Evolutionary conservation across 2,329 filamentous ascomycete genomes (phyloP), one percentile per base, ranked within the genome.

Genomic region (Aspergillus tamarii): DNA sequence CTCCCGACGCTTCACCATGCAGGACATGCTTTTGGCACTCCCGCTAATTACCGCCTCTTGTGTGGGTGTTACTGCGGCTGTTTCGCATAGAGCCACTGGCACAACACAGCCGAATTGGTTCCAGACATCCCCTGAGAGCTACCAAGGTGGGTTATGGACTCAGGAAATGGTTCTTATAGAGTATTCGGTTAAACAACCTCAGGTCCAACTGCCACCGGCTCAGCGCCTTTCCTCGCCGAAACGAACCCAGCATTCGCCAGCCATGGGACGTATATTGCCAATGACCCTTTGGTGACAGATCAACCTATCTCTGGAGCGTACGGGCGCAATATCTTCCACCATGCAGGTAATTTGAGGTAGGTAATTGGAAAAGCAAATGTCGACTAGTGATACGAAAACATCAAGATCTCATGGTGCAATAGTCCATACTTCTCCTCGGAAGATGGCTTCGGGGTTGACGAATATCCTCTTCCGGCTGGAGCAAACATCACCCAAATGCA

Each of bases 401-500:
- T 50, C 30, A 55, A 54, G 7, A 36, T 34, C 28, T 16, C 12
- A 48, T 11, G 16, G n/a, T 23, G 5, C 46, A 21, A 26, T n/a
- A 73, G 87, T 45, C 89, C 90, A 4, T 93, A 93, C 75, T 86
- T 86, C 65, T 88, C 90, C 0, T 86, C 89, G 0, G 71, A 75
- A 39, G 63, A 67, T 16, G 91, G 91, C 1, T 93, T 93, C 67
- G 91, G 91, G 3, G 89, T 91, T 0, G 81, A 89, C 19, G 91
- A 94, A 76, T 91, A 89, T 69, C 83, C 89, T 3, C 75, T 92
- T 19, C 91, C 90, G 0, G 75, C 81, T 8, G 89, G 87, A 14
- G 85, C 90, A 0, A 87, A 89, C 63, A 90, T 93, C 57, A 81
- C 88, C 32, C 89, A 91, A 79, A 80, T 93, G 52, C 81, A 90